These are phyloP conservation scores for Rheum nobile DNA, from an alignment of 148 eudicot species.

Conservation along the genomic window DNA sequence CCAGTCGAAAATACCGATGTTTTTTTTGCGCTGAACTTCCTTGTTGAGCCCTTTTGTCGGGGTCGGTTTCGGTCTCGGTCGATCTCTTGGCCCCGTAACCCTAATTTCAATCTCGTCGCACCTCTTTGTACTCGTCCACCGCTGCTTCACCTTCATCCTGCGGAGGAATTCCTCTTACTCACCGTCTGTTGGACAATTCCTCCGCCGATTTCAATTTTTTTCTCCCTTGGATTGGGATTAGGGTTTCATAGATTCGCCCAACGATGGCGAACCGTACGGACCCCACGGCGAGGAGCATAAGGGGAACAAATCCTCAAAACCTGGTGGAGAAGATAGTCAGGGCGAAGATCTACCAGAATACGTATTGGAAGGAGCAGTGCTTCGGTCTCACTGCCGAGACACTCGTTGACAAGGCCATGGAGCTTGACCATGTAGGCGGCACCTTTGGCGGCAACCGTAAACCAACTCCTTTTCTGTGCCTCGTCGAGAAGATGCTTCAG, in stretches of 20 bases:
- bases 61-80: background rate
- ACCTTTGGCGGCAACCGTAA: slow-evolving; percentile 83
- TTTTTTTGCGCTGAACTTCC: too few species aligned
- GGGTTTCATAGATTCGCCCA: slow-evolving; percentile 9
- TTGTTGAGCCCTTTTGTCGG: too few species aligned
- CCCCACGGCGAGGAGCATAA: slow-evolving; percentile 76
- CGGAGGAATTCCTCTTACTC: background rate
- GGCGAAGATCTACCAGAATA: slow-evolving; percentile 71
- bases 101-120: background rate
- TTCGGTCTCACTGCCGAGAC: slow-evolving; percentile 98
- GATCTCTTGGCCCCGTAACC: background rate
- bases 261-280: slow-evolving; percentile 98
- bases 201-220: background rate
- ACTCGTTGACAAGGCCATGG: slow-evolving; percentile 98
- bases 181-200: background rate
- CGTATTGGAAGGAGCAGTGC: slow-evolving; percentile 95
- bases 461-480: slow-evolving; percentile 85
- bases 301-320: slow-evolving; percentile 94
- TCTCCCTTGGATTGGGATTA: slow-evolving; percentile 9
- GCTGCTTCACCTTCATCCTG: background rate
- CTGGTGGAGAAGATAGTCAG: slow-evolving; percentile 88
- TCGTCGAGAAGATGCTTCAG: slow-evolving; percentile 96
- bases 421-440: slow-evolving; percentile 90
- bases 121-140: background rate
- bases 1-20: too few species aligned